Evolutionary conservation across 1,139 yeast species (phyloP), one percentile per base, ranked within the genome.

Genomic region (Debaryomyces subglobosus): DNA sequence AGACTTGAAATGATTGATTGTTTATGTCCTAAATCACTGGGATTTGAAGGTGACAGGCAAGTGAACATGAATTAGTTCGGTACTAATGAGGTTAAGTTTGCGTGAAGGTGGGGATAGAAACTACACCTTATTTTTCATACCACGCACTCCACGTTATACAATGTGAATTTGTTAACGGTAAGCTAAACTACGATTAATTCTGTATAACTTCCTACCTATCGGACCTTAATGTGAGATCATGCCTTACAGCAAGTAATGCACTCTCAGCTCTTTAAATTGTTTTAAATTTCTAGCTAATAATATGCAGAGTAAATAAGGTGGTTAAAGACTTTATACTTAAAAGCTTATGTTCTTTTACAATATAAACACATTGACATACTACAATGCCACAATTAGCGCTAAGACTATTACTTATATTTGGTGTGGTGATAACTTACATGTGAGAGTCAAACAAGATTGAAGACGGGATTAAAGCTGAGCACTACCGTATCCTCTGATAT

Each of bases 401-500:
- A 30, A 13, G n/a, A 15, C 15, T 32, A 32, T 18, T 32, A 16
- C 35, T 16, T 32, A 32, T 32, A 32, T 32, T 35, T 21, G 21
- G 12, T 12, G 21, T 35, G 12, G 38, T 35, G 12, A 29, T 29
- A 27, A 33, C 18, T 18, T 25, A 12, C 10, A 24, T 23, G 10
- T 38, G 32, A 16, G 7, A 2, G 16, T 27, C 24, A 25, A 18
- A n/a, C 41, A 29, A 29, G 13, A 23, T 37, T 21, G 9, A 10
- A 20, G 25, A 20, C 6, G 25, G 9, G 7, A 39, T 32, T 40
- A 50, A 27, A 49, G 64, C 55, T 77, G 81, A 38, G 63, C 64
- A 53, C 89, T 85, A 52, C 98, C 98, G 67, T 94, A 94, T 49
- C 99, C 99, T 57, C 79, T 81, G 62, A 94, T 89, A 60, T 85